Evolutionary conservation across 495 filamentous ascomycete genomes (phyloP), one percentile per base, ranked within the genome.

Genomic region (Niebla homalea): DNA sequence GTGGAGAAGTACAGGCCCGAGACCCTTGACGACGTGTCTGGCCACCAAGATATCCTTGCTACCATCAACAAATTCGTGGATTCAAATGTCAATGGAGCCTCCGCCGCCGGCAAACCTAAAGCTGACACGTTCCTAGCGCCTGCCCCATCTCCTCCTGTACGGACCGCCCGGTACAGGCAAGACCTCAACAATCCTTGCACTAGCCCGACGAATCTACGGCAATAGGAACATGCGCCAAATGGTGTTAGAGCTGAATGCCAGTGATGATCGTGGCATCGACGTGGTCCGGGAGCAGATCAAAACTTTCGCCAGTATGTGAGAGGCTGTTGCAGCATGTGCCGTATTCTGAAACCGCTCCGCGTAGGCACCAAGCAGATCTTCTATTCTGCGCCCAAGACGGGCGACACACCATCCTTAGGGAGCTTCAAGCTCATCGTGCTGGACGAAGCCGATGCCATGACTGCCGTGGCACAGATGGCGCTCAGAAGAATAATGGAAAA

Each of bases 401-500:
- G 69, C 40, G 66, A 67, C 41, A 65, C 66, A 5, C 64, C 66
- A n/a, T 65, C 70, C 5, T 71, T 94, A 19, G 86, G 80, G 0
- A 72, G 73, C 5, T 99, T 83, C 71, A 99, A 99, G 67, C 79
- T 99, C 57, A 96, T 97, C 62, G 87, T 99, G 48, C 76, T 99
- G 20, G 92, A 99, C 67, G 92, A 99, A 67, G 92, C 92, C 26
- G 92, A 99, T 62, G 92, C 93, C 16, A 97, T 99, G 92, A 99
- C 92, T 5, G 77, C 84, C 19, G 87, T 89, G 0, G 92, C 92
- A 15, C 92, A 99, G 62, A 99, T 97, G 89, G 92, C 92, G 0
- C 74, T 99, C 23, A 80, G 92, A 54, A 70, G 92, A 39, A 99
- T 99, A 50, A 99, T 99, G 93, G 92, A 99, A 62, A 92, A 93